Percentiles rank a stretch among this genome's conserved stretches.
Evolutionary conservation across 164 flowering plant genomes (phyloP).

Genomic region (Annona squamosa): DNA sequence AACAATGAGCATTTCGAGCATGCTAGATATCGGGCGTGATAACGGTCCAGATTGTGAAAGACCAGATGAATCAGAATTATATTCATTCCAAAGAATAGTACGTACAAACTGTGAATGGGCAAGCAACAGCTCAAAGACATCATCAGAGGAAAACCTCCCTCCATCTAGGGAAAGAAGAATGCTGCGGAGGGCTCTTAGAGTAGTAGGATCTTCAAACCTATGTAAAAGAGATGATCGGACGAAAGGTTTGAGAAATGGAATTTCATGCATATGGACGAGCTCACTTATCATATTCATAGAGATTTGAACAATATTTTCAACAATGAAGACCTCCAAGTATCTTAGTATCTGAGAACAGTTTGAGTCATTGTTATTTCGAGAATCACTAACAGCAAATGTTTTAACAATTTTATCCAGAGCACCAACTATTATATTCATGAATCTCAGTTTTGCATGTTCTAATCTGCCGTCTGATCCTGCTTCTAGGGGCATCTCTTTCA

Average conservation of each 20-base stretch:
- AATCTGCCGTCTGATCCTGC: slow-evolving; percentile 12
- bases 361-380: slow-evolving; percentile 12
- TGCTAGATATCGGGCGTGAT: slow-evolving; percentile 58
- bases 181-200: slow-evolving; percentile 44
- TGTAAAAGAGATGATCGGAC: slow-evolving; percentile 46
- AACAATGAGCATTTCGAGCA: slow-evolving; percentile 39
- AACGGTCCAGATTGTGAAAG: slow-evolving; percentile 32
- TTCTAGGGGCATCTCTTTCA: slow-evolving; percentile 16
- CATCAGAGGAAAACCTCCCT: slow-evolving; percentile 34
- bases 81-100: slow-evolving; percentile 30
- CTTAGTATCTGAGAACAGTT: slow-evolving; percentile 31
- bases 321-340: slow-evolving; percentile 50
- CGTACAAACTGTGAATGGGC: slow-evolving; percentile 75
- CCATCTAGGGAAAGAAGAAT: slow-evolving; percentile 34
- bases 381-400: slow-evolving; percentile 30
- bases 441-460: slow-evolving; percentile 27
- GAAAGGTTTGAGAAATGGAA: slow-evolving; percentile 57
- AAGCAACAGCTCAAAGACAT: slow-evolving; percentile 52
- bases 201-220: slow-evolving; percentile 72
- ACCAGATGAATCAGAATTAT: slow-evolving; percentile 23
- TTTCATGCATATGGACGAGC: slow-evolving; percentile 34
- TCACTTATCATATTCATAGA: slow-evolving; percentile 25
- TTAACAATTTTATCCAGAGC: slow-evolving; percentile 50
- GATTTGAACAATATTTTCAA: slow-evolving; percentile 47
- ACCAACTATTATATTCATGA: slow-evolving; percentile 39